Evolutionary conservation across 2,329 filamentous ascomycete genomes (phyloP), one percentile per base, ranked within the genome.

Genomic region (Colletotrichum zoysiae): DNA sequence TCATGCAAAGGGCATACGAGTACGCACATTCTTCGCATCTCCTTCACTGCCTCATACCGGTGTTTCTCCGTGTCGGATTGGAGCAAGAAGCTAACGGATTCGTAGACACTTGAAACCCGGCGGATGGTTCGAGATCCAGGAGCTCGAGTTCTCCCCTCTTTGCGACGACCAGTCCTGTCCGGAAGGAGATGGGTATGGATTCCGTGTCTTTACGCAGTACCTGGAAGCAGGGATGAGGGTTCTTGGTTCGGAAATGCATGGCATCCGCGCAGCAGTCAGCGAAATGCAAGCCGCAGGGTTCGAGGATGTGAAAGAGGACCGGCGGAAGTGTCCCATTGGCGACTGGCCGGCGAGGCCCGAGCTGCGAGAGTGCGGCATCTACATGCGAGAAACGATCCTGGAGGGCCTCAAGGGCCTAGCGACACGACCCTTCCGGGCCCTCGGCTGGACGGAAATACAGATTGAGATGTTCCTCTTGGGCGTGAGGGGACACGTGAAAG

Each of bases 51-150:
- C 8, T 56, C 16, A 9, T 55, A n/a, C n/a, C 48, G 38, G 9
- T 18, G 8, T 50, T 7, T n/a, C 5, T 50, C 26, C 11, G 3
- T 14, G 18, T 12, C 16, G 9, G 20, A n/a, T 23, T 12, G 1
- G 12, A 40, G 33, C 5, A 30, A n/a, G 5, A 46, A 42, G 20
- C 56, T 70, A 20, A 66, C 20, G 8, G 7, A 11, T 1, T 4
- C 5, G 18, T 53, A 86, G 85, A 65, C 85, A 87, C 74, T 78
- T 87, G 11, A 86, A 87, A 71, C 86, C 86, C 1, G 86, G 86
- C 40, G 86, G 85, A 35, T 87, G 84, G 67, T 79, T 88, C 35
- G 86, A 88, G 74, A 75, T 87, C 33, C 84, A 86, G 69, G 86
- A 88, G 51, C 81, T 87, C 51, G 78, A 82, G 51, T 82, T 83